phyloP scores from a whole-genome alignment of 371 early-diverging fungal species.

The Apophysomyces sp. region DNA sequence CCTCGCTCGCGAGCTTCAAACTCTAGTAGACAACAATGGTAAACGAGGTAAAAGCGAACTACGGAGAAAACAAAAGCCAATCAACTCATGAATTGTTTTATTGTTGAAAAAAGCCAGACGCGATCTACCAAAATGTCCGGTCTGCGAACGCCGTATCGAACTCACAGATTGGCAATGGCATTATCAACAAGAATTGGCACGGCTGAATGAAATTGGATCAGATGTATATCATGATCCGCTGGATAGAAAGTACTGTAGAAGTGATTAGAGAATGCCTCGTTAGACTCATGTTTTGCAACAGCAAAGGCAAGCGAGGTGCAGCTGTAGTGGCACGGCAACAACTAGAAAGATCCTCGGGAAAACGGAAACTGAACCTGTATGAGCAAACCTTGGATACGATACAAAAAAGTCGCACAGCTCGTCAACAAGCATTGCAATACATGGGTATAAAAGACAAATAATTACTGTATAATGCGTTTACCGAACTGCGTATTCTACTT shows the following conservation, averaged over 20 bases:
- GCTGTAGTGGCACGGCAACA: slow-evolving; percentile 56
- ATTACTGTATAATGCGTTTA: not conserved
- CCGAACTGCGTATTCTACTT: not conserved
- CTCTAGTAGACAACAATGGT: slow-evolving; percentile 35
- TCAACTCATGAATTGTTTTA: not conserved
- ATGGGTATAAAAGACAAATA: not conserved
- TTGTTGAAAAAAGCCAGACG: slow-evolving; percentile 27
- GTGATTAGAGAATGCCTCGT: not conserved
- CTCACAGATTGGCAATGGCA: slow-evolving; percentile 51
- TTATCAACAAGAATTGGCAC: slow-evolving; percentile 51
- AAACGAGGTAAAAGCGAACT: slow-evolving; percentile 30
- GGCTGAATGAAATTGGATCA: slow-evolving; percentile 41
- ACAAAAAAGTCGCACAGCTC: slow-evolving; percentile 29
- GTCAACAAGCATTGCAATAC: slow-evolving; percentile 20
- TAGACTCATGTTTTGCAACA: slow-evolving; percentile 7
- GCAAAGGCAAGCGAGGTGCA: slow-evolving; percentile 59
- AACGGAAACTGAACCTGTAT: slow-evolving; percentile 39
- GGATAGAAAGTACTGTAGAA: slow-evolving; percentile 22
- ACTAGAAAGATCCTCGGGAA: slow-evolving; percentile 34
- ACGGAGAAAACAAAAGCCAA: not conserved
- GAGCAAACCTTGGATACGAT: slow-evolving; percentile 48
- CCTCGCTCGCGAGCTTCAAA: slow-evolving; percentile 36
- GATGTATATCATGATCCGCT: slow-evolving; percentile 27
- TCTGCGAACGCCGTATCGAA: slow-evolving; percentile 53
- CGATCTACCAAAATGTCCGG: slow-evolving; percentile 54